These are phyloP conservation scores for Curvularia lunata DNA, from an alignment of 2,329 filamentous ascomycete species.

Conservation along the genomic window DNA sequence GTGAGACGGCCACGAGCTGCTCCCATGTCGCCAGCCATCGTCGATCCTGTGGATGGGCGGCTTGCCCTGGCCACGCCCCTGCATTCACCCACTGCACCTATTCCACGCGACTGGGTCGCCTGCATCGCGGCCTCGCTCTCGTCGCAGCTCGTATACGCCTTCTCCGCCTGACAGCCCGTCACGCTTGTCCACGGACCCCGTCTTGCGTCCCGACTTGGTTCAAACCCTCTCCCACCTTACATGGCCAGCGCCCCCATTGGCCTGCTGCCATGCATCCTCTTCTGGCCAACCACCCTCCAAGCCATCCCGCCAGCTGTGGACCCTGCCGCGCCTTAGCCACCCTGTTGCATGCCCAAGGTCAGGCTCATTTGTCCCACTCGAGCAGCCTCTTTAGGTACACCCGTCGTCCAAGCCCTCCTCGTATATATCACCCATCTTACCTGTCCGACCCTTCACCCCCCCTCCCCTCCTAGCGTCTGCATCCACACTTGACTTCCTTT, in stretches of 20 bases:
- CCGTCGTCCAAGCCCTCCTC: conserved; percentile 17
- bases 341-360: conserved; percentile 25
- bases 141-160: neutral
- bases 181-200: neutral
- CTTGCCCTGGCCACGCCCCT: conserved; percentile 13
- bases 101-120: neutral
- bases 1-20: conserved; percentile 6
- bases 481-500: neutral
- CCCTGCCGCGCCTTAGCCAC: conserved; percentile 29
- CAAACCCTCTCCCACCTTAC: neutral
- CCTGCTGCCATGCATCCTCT: conserved; percentile 11
- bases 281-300: conserved; percentile 12
- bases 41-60: conserved; percentile 12
- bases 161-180: neutral
- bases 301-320: conserved; percentile 19
- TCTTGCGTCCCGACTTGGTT: neutral
- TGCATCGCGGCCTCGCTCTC: neutral
- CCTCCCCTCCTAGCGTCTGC: neutral
- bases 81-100: neutral
- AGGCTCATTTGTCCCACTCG: conserved; percentile 26
- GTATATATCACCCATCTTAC: conserved; percentile 26
- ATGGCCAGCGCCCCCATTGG: conserved; percentile 20
- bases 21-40: conserved; percentile 8
- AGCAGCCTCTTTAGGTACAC: conserved; percentile 18
- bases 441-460: conserved; percentile 5